Conservation (phyloP, 2,329 filamentous ascomycete genomes). For the Scedosporium apiospermum region DNA sequence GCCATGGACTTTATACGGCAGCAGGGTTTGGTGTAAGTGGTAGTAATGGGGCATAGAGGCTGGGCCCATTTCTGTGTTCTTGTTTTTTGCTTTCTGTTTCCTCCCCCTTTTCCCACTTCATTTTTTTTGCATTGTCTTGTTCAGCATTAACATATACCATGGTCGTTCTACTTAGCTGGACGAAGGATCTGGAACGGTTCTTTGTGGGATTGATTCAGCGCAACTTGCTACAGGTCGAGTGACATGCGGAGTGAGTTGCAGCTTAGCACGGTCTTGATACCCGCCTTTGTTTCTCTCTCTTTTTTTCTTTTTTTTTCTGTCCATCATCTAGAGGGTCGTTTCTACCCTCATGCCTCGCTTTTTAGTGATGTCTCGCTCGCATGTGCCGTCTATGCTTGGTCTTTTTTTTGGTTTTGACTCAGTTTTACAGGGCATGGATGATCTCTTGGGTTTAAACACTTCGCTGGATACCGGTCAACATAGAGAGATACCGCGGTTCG, state of each 20-base stretch:
- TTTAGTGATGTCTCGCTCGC: too few relatives aligned
- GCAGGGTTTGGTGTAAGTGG: conserved; percentile 2
- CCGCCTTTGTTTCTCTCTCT: not conserved
- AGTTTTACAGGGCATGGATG: not conserved
- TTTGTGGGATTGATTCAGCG: too few relatives aligned
- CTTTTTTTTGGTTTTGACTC: not conserved
- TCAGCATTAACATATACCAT: not conserved
- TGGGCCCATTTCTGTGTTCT: not conserved
- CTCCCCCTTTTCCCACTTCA: not conserved
- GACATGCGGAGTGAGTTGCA: too few relatives aligned
- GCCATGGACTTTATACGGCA: conserved; percentile 30
- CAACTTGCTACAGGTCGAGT: too few relatives aligned
- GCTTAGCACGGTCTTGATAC: too few relatives aligned
- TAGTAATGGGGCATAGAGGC: not conserved
- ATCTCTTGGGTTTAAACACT: not conserved
- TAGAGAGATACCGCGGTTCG: not conserved
- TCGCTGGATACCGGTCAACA: not conserved
- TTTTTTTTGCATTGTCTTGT: not conserved
- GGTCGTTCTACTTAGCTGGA: not conserved
- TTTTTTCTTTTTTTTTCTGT: not conserved
- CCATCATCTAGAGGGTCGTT: not conserved
- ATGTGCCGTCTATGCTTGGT: too few relatives aligned
- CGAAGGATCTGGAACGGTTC: not conserved
- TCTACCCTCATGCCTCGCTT: too few relatives aligned
- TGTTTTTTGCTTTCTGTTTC: not conserved